Percentiles rank a stretch among this genome's conserved stretches.
Conservation (phyloP, 495 filamentous ascomycete species). For the Daldinia concentrica region DNA sequence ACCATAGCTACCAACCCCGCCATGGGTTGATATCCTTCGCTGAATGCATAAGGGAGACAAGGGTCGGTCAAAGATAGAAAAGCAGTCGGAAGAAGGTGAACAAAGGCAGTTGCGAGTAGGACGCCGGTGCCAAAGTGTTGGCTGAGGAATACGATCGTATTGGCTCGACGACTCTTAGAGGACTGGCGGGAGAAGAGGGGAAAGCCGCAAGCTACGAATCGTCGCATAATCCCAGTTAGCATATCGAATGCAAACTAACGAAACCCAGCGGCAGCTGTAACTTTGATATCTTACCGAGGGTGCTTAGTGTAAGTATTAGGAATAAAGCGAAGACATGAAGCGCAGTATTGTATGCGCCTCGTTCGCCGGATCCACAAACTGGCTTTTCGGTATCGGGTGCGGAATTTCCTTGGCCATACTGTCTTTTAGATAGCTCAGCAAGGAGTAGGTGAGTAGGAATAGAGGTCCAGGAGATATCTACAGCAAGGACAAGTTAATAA, state of each 20-base stretch:
- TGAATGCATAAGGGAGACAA: conserved; percentile 81
- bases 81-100: conserved; percentile 84
- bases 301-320: conserved; percentile 76
- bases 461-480: conserved; percentile 53
- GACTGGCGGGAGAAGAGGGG: conserved; percentile 64
- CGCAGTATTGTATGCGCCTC: conserved; percentile 70
- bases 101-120: conserved; percentile 88
- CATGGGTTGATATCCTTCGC: conserved; percentile 74
- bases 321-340: conserved; percentile 81
- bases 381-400: conserved; percentile 51
- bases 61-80: conserved; percentile 82
- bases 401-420: conserved; percentile 47
- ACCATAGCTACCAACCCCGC: conserved; percentile 82
- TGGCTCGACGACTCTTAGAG: conserved; percentile 55
- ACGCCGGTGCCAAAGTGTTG: conserved; percentile 90
- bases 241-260: conserved; percentile 5
- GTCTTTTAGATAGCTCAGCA: conserved; percentile 61
- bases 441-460: conserved; percentile 61
- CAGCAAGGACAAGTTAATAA: conserved; percentile 9
- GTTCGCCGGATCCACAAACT: conserved; percentile 68
- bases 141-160: conserved; percentile 72
- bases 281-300: conserved; percentile 64
- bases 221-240: conserved; percentile 1
- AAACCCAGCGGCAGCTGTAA: conserved; percentile 20
- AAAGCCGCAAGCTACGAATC: conserved; percentile 63